Base-by-base conservation (phyloP, 179 eudicot species). In the Pouteria campechiana region DNA sequence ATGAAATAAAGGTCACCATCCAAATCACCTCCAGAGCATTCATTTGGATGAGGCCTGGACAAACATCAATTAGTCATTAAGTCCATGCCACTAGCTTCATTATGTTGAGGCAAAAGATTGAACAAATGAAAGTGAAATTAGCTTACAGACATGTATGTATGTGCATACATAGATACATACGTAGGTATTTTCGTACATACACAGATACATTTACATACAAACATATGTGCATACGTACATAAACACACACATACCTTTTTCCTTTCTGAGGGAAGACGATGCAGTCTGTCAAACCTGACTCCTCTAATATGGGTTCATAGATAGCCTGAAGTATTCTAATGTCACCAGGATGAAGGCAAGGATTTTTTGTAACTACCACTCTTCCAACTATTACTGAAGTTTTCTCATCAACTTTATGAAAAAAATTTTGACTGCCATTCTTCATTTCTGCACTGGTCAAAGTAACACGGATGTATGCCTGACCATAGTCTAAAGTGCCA, bases 331-430 rank as follows among this genome's bases (percentile, higher is more conserved):
- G 85, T 19, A 90, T 94, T 57, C 98, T 76, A 24, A 90, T 70
- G 65, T 90, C 98, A 39, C 98, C 98, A 2, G 98, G 98, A 51
- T 88, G 97, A 51, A 88, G 73, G 69, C 97, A 88, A 15, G 97
- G 97, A 42, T 88, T 88, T 64, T 79, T 90, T 27, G 98, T 86
- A 24, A 90, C 98, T 21, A 90, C 80, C 35, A 90, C 90, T 55
- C 73, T 77, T 41, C 96, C 94, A 34, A 32, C 64, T 35, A 90
- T 29, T 21, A 90, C 62, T 24, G 80, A 57, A 3, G 90, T 81
- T 7, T 58, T 67, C 29, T 70, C 85, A 50, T 90, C 96, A 33
- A 82, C 58, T 63, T 64, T 77, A 32, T 54, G 62, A 44, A 90
- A 82, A 65, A 37, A 54, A 24, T 32, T 57, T 44, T 72, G 64